Conservation (phyloP, 2,329 filamentous ascomycete genomes). For the Dactylellina haptotyla region DNA sequence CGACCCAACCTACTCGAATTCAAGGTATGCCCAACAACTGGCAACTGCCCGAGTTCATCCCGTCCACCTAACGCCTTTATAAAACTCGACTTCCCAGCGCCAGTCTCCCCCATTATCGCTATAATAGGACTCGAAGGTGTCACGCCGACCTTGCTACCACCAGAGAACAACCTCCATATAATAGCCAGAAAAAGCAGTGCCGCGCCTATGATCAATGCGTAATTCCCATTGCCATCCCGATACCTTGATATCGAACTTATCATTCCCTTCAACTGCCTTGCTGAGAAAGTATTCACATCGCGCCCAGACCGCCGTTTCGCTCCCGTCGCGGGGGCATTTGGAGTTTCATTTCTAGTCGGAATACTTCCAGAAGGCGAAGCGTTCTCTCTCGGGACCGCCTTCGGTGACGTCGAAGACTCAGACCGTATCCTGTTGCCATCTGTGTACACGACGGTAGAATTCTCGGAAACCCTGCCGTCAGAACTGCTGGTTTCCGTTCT, state of each 20-base stretch:
- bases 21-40: conserved; percentile 38
- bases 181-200: neutral
- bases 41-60: conserved; percentile 23
- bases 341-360: neutral
- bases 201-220: neutral
- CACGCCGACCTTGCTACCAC: neutral
- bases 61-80: conserved; percentile 55
- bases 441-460: neutral
- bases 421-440: neutral
- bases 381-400: neutral
- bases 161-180: neutral
- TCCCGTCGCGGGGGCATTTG: neutral
- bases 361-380: neutral
- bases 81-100: conserved; percentile 57
- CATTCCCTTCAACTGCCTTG: neutral
- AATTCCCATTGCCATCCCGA: neutral
- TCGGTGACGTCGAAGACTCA: neutral
- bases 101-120: conserved; percentile 59
- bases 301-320: neutral
- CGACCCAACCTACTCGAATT: conserved; percentile 39
- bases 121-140: conserved; percentile 48
- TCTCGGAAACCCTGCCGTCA: conserved; percentile 4
- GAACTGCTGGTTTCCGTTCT: conserved; percentile 18
- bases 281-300: neutral
- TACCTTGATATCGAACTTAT: neutral